Conservation (phyloP, 805 yeast species). For the Yarrowia sp. region DNA sequence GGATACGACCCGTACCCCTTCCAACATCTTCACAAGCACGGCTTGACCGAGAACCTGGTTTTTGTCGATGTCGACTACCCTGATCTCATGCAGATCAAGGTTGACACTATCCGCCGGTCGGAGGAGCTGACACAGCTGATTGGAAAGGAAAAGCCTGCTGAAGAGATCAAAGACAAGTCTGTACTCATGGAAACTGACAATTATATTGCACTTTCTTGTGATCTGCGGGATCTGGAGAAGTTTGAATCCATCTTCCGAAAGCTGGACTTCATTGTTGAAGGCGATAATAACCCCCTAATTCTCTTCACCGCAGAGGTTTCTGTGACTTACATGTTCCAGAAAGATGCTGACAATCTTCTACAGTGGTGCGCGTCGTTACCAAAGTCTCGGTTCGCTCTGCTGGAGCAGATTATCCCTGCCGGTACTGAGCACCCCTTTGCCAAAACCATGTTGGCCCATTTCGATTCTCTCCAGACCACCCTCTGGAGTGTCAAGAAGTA, state of each 20-base stretch:
- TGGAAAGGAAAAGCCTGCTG: slow-evolving; percentile 40
- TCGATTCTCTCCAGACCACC: slow-evolving; percentile 62
- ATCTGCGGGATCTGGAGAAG: slow-evolving; percentile 49
- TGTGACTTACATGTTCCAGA: slow-evolving; percentile 70
- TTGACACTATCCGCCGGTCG: slow-evolving; percentile 48
- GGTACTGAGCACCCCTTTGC: slow-evolving; percentile 66
- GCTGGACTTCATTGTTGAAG: neutral
- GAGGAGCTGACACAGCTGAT: slow-evolving; percentile 48
- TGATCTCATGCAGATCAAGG: slow-evolving; percentile 57
- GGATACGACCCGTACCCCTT: slow-evolving; percentile 69
- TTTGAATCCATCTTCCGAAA: slow-evolving; percentile 26
- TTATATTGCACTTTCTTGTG: slow-evolving; percentile 64
- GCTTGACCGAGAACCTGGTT: slow-evolving; percentile 37
- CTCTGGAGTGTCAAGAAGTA: slow-evolving; percentile 60
- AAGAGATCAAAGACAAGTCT: slow-evolving; percentile 25
- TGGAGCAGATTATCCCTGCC: slow-evolving; percentile 70
- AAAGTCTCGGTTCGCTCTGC: slow-evolving; percentile 56
- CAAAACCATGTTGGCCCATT: slow-evolving; percentile 69
- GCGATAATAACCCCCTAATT: slow-evolving; percentile 27
- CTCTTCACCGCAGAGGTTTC: slow-evolving; percentile 81
- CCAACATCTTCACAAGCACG: slow-evolving; percentile 42
- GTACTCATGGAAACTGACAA: slow-evolving; percentile 39
- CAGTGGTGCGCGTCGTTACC: slow-evolving; percentile 45
- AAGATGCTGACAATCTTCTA: slow-evolving; percentile 61
- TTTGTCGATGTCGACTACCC: slow-evolving; percentile 77